phyloP scores from a whole-genome alignment of 106 monocot species.

The Allium fistulosum region DNA sequence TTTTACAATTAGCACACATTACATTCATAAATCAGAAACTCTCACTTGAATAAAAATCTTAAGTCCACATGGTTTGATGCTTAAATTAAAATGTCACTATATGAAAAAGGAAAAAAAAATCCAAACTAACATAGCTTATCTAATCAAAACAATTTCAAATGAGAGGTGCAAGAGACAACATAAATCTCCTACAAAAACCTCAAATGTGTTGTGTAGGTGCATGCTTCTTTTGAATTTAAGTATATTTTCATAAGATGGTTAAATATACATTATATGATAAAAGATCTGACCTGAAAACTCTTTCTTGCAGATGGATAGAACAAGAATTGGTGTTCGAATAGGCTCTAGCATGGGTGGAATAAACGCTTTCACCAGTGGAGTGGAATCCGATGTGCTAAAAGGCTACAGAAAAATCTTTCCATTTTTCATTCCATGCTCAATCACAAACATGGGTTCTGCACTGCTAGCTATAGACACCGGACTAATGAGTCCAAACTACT shows the following conservation, averaged over 20 bases:
- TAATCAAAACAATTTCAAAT: too few relatives aligned
- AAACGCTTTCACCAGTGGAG: slow-evolving; percentile 18
- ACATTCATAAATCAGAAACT: too few relatives aligned
- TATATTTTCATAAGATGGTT: background rate
- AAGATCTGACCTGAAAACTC: background rate
- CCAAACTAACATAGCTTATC: too few relatives aligned
- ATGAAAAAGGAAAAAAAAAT: too few relatives aligned
- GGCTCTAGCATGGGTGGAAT: slow-evolving; percentile 45
- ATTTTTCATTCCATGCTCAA: slow-evolving; percentile 36
- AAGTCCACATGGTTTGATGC: too few relatives aligned
- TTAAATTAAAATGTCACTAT: too few relatives aligned
- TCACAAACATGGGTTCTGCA: slow-evolving; percentile 43
- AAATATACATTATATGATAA: background rate
- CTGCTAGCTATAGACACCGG: slow-evolving; percentile 38
- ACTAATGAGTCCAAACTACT: slow-evolving; percentile 45
- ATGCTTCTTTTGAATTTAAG: too few relatives aligned
- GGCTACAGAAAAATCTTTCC: slow-evolving; percentile 29
- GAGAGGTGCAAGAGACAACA: too few relatives aligned
- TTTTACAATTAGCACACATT: too few relatives aligned
- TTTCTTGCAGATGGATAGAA: slow-evolving; percentile 22
- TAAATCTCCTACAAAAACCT: too few relatives aligned
- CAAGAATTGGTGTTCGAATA: slow-evolving; percentile 32
- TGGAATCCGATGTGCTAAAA: slow-evolving; percentile 14
- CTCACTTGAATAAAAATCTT: too few relatives aligned
- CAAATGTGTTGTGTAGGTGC: too few relatives aligned